Base-by-base conservation (phyloP, 1,284 basidiomycete species). In the Golubevia pallescens region DNA sequence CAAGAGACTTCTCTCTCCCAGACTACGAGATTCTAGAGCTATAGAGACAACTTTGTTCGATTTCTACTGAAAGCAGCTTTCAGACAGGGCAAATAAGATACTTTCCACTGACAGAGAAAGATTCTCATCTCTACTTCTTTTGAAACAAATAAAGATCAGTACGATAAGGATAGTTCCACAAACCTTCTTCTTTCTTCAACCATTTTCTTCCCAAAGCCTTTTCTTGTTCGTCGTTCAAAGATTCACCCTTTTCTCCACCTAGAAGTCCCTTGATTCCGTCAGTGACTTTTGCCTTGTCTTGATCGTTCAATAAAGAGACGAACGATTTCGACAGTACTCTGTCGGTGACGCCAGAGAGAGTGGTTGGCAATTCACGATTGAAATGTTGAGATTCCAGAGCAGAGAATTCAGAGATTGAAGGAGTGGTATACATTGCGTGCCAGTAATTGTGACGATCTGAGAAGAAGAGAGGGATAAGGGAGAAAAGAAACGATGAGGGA, bases 381-480 rank as follows among this genome's bases (percentile, higher is more conserved):
- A 71, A 70, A 58, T 77, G 70, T 16, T 58, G 51, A 1, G 70
- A 67, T 38, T 69, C 63, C 8, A 67, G 32, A 16, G 53, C 23
- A 20, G 67, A 53, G 55, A 78, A 83, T 5, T 23, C 38, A 0
- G 56, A 57, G 10, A 65, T 69, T 16, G 75, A 65, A 0, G 70
- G 68, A 3, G 72, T 57, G 4, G 73, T 63, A 67, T 81, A 77
- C 78, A 81, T 81, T 24, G 68, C 64, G 53, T 75, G 68, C 80
- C 80, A 83, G 56, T 60, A 65, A 65, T 71, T 72, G 62, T 77
- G 80, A 2, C 80, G 74, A 69, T 81, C 70, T 72, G 38, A n/a
- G 2, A 14, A 62, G 3, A 16, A 21, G n/a, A 2, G 14, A 58
- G 16, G 16, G 16, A 19, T 7, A n/a, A 8, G 16, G 16, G 23